A percentile compares a stretch with the other conserved stretches of the same genome.
Evolutionary conservation across 2,329 filamentous ascomycete genomes (phyloP).

Genomic region (Curvularia spicifera): DNA sequence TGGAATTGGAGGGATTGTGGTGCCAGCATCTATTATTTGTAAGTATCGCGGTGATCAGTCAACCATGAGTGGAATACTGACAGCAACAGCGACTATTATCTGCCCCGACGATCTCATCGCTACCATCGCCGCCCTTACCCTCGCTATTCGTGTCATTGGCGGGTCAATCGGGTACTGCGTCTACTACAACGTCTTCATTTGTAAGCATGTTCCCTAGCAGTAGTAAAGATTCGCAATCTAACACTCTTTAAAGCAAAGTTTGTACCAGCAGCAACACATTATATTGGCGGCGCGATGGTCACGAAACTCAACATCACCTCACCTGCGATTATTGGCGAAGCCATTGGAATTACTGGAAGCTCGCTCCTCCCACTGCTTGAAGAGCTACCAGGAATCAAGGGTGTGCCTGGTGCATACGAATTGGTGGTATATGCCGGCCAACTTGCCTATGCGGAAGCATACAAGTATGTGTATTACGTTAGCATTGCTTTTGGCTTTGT

Average conservation of each 20-base stretch:
- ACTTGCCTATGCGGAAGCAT: constrained; percentile 63
- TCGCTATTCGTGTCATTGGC: constrained; percentile 71
- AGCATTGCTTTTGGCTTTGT: constrained; percentile 67
- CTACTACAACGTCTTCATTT: constrained; percentile 49
- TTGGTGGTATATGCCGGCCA: constrained; percentile 62
- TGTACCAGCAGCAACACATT: constrained; percentile 31
- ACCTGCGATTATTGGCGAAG: constrained; percentile 57
- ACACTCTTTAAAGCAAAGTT: constrained; percentile 24
- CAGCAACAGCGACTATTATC: constrained; percentile 63
- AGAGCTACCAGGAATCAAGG: constrained; percentile 55
- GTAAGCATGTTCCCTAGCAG: constrained; percentile 4
- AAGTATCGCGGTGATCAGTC: constrained; percentile 1
- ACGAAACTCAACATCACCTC: constrained; percentile 59
- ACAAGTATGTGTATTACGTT: constrained; percentile 67
- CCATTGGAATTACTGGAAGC: constrained; percentile 51
- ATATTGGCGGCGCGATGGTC: constrained; percentile 51
- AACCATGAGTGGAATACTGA: constrained; percentile 5
- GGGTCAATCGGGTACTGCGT: constrained; percentile 68
- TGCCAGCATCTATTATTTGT: constrained; percentile 69
- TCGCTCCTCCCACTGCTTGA: constrained; percentile 57
- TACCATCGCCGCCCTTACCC: constrained; percentile 69
- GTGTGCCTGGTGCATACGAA: constrained; percentile 45
- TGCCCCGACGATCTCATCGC: constrained; percentile 73
- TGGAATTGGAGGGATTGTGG: constrained; percentile 71
- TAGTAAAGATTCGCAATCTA: neutral